A percentile compares a stretch with the other conserved stretches of the same genome.
Evolutionary conservation across 495 filamentous ascomycete genomes (phyloP).

Genomic region (Pseudomonodictys pantanalensis): DNA sequence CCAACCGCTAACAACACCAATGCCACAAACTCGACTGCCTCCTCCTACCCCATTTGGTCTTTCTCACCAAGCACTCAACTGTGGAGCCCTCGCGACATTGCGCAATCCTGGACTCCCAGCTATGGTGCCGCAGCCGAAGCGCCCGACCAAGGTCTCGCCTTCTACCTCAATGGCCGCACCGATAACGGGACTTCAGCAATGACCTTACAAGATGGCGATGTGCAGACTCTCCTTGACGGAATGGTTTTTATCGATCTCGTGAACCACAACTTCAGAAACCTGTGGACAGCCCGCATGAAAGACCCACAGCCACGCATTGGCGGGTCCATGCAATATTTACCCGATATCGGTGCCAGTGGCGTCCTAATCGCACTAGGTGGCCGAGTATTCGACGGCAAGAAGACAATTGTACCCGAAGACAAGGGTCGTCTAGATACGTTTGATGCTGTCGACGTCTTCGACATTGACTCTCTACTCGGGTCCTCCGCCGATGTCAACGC

Average conservation of each 20-base stretch:
- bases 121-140: constrained; percentile 43
- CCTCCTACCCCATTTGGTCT: constrained; percentile 17
- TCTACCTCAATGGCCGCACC: constrained; percentile 45
- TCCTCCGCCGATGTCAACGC: too few relatives aligned
- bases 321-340: constrained; percentile 17
- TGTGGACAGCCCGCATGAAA: constrained; percentile 12
- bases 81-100: constrained; percentile 43
- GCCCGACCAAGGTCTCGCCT: constrained; percentile 40
- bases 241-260: constrained; percentile 43
- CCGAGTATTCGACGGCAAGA: constrained; percentile 5
- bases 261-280: constrained; percentile 31
- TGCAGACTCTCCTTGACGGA: constrained; percentile 36
- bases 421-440: constrained; percentile 12
- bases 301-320: constrained; percentile 11
- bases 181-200: constrained; percentile 39
- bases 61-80: constrained; percentile 39
- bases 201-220: constrained; percentile 16
- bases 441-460: constrained; percentile 22
- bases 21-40: not conserved
- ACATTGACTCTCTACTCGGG: constrained; percentile 23
- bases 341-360: constrained; percentile 15
- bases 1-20: too few relatives aligned
- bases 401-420: not conserved
- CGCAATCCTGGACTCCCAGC: constrained; percentile 38
- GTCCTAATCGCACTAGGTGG: constrained; percentile 23